Base-by-base conservation (phyloP, 352 stramenopile genomes). In the Globisporangium nagaii region DNA sequence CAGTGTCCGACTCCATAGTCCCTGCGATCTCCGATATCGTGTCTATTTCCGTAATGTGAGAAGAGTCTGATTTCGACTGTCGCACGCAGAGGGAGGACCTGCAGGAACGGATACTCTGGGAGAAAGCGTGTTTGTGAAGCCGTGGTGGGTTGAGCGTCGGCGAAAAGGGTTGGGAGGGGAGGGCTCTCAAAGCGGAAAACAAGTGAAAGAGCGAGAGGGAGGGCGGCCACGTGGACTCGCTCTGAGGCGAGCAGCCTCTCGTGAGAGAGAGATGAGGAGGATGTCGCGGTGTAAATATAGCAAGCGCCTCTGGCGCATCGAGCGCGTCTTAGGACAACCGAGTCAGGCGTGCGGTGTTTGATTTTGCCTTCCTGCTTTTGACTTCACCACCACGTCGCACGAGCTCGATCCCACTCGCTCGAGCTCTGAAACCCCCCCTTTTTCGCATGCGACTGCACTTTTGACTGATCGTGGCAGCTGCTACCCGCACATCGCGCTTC, bases 131-230 rank as follows among this genome's bases (percentile, higher is more conserved):
- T 15, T 19, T 28, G 10, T 45, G 34, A 32, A 45, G 43, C 32
- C 19, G 35, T 55, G 15, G 19, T 55, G 48, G 48, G 48, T 55
- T 44, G 32, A n/a, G n/a, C n/a, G n/a, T n/a, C n/a, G n/a, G 35
- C 24, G 48, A 55, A 55, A 45, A 55, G 48, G 48, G 48, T 30
- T 34, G 25, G 8, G 15, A 55, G 47, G 37, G 24, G 32, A 7
- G n/a, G 34, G 5, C 20, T 27, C 20, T 43, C 48, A 55, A 55
- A 55, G 48, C 48, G 45, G 48, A 55, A 55, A 55, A 45, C n/a
- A 9, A 53, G 24, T 10, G 42, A 30, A 19, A 27, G n/a, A n/a
- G n/a, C n/a, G n/a, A n/a, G n/a, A n/a, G n/a, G 17, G 40, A 7
- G 28, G 5, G 43, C 19, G 27, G 22, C 20, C 34, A 55, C 35